Conservation (phyloP, 257 asterid species). For the Lycium barbarum region DNA sequence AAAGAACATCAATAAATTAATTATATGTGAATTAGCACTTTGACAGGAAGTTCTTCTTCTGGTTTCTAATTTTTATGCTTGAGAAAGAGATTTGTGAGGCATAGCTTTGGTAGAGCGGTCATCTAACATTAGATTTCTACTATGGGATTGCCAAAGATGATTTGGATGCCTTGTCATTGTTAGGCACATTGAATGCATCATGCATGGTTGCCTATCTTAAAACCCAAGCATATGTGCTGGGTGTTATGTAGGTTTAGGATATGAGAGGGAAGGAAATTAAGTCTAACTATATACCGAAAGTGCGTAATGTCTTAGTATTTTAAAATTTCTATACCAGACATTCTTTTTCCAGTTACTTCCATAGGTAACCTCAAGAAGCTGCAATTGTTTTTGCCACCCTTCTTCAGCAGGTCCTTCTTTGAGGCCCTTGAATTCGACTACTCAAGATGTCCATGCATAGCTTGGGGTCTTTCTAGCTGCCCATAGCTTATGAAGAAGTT, state of each 20-base stretch:
- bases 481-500: too few relatives aligned
- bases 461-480: too few relatives aligned
- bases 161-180: background rate
- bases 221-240: background rate
- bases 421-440: too few relatives aligned
- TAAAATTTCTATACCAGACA: too few relatives aligned
- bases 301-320: background rate
- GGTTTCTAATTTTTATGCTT: background rate
- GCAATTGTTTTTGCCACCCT: too few relatives aligned
- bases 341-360: too few relatives aligned
- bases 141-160: background rate
- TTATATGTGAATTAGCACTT: background rate
- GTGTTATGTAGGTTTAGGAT: constrained; percentile 15
- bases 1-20: background rate
- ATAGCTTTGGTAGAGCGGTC: background rate
- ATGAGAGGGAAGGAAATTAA: background rate
- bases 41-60: background rate
- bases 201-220: background rate
- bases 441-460: too few relatives aligned
- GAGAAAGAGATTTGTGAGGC: background rate
- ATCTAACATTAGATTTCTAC: background rate
- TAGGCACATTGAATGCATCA: background rate
- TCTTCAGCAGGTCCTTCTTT: too few relatives aligned
- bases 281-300: background rate
- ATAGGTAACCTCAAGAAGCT: too few relatives aligned